phyloP scores from a whole-genome alignment of 208 protist genomes.

The Acanthamoeba castellanii region DNA sequence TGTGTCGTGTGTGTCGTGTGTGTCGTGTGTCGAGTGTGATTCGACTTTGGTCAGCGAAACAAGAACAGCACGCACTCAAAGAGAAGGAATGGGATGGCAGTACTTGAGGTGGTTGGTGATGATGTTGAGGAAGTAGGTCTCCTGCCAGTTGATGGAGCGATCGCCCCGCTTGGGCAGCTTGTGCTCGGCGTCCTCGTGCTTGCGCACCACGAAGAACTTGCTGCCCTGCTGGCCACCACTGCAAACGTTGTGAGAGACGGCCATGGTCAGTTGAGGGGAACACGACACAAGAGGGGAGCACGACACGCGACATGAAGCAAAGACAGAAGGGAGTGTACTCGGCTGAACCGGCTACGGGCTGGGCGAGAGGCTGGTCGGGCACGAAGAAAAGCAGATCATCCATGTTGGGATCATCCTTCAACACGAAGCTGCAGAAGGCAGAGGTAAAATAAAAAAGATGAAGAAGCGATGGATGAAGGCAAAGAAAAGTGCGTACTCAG shows the following conservation, averaged over 20 bases:
- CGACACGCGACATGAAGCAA: neutral
- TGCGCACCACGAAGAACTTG: conserved; percentile 43
- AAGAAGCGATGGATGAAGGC: neutral
- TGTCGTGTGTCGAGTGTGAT: neutral
- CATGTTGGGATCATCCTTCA: conserved; percentile 57
- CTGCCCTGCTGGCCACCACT: neutral
- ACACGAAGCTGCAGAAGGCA: neutral
- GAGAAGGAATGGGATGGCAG: no score
- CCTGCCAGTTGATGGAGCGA: conserved; percentile 63
- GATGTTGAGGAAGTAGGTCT: conserved; percentile 69
- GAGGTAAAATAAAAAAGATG: neutral
- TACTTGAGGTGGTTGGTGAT: conserved; percentile 67
- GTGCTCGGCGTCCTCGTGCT: conserved; percentile 52
- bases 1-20: neutral
- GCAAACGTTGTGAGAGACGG: neutral
- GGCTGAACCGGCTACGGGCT: neutral
- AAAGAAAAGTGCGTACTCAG: neutral
- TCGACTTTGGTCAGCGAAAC: neutral
- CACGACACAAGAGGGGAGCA: neutral
- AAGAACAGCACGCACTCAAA: no score
- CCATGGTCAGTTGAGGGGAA: neutral
- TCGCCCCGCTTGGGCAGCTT: conserved; percentile 28
- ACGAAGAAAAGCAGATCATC: conserved; percentile 44
- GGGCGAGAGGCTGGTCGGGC: neutral
- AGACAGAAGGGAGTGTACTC: neutral